phyloP scores from a whole-genome alignment of 768 basidiomycete species.

The Leccinellum albellum region DNA sequence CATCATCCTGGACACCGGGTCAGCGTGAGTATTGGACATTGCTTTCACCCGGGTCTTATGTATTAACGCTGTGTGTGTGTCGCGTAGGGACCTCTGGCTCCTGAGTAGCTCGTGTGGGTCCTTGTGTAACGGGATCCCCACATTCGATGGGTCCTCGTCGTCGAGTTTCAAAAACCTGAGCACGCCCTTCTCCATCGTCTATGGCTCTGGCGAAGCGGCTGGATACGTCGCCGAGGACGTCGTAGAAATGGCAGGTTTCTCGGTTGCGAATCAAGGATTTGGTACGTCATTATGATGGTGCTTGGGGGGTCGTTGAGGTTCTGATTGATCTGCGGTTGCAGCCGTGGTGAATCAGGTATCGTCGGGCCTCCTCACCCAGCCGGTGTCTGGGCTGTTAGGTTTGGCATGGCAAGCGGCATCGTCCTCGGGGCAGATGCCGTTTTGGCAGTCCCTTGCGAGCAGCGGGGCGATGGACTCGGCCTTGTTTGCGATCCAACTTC shows the following conservation, averaged over 20 bases:
- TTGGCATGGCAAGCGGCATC: constrained; percentile 47
- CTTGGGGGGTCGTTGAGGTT: background rate
- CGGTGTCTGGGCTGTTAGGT: constrained; percentile 53
- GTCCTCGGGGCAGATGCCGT: constrained; percentile 41
- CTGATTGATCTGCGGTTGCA: background rate
- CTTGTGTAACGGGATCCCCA: constrained; percentile 28
- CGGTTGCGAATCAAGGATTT: constrained; percentile 44
- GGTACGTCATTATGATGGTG: constrained; percentile 20
- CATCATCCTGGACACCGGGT: constrained; percentile 53
- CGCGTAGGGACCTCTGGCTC: constrained; percentile 50
- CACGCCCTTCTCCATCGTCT: constrained; percentile 39
- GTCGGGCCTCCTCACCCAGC: constrained; percentile 35
- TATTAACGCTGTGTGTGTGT: background rate
- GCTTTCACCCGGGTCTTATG: background rate
- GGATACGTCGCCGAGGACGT: constrained; percentile 46
- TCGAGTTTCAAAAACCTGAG: constrained; percentile 36
- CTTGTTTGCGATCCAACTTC: constrained; percentile 44
- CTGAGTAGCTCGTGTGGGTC: constrained; percentile 32
- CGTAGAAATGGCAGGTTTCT: constrained; percentile 51
- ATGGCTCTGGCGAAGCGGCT: constrained; percentile 46
- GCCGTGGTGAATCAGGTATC: constrained; percentile 41
- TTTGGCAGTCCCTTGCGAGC: constrained; percentile 47
- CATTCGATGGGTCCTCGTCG: constrained; percentile 34
- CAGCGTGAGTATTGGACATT: constrained; percentile 24
- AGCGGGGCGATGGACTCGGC: constrained; percentile 33